A percentile compares a stretch with the other conserved stretches of the same genome.
Evolutionary conservation across 148 eudicot genomes (phyloP).

Genomic region (Camellia sinensis): DNA sequence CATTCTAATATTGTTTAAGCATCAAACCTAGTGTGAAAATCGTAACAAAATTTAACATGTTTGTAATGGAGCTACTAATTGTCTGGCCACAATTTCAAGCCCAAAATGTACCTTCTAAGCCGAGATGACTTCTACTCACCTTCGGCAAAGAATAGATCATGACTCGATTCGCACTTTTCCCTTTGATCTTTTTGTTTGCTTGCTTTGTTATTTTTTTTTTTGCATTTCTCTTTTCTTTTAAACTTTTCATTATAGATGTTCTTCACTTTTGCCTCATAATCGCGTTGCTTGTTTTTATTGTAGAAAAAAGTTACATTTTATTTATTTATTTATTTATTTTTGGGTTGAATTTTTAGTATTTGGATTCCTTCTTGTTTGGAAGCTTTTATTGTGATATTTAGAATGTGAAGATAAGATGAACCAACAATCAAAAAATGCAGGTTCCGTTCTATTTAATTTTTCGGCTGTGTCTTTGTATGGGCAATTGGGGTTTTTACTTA

Average conservation of each 20-base stretch:
- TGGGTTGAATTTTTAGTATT: no score
- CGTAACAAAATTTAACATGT: background rate
- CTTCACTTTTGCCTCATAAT: no score
- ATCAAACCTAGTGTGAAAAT: background rate
- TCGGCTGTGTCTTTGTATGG: no score
- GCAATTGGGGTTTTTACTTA: no score
- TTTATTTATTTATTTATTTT: no score
- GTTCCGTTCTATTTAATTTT: no score
- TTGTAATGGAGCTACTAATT: background rate
- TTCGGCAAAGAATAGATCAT: background rate
- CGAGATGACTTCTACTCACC: background rate
- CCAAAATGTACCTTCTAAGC: background rate
- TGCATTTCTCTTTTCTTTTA: background rate
- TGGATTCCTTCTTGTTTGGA: no score
- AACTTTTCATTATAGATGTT: background rate
- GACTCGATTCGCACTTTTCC: background rate
- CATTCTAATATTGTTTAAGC: background rate
- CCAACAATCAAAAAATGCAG: no score
- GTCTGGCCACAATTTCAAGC: background rate
- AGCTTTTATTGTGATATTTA: no score
- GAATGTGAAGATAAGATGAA: no score
- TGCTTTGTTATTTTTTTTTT: background rate
- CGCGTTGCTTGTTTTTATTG: no score
- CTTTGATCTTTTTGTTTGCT: background rate
- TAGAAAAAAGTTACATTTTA: no score